Conservation (phyloP, 192 early-diverging fungal genomes). For the Backusella psychrophila region DNA sequence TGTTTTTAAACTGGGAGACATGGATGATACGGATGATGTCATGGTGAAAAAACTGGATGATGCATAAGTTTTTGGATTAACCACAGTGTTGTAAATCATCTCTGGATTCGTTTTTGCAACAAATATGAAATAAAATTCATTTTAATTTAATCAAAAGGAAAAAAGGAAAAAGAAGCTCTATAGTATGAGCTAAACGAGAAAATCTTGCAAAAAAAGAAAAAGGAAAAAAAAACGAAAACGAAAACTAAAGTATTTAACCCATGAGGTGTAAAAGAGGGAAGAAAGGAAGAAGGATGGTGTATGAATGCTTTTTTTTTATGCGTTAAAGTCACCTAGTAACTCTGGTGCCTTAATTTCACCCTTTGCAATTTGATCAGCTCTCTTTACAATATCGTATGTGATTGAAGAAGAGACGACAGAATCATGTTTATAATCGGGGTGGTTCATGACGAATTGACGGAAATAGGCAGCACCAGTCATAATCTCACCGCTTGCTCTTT, state of each 20-base stretch:
- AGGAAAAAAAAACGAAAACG: background rate
- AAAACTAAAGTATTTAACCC: too few species aligned
- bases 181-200: too few species aligned
- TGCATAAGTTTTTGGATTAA: background rate
- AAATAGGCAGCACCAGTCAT: slow-evolving; percentile 91
- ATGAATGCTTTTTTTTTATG: background rate
- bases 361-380: slow-evolving; percentile 52
- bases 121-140: too few species aligned
- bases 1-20: background rate
- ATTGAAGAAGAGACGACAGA: slow-evolving; percentile 83
- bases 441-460: slow-evolving; percentile 80
- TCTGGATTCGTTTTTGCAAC: too few species aligned
- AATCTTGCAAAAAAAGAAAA: background rate
- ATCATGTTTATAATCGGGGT: slow-evolving; percentile 88
- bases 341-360: slow-evolving; percentile 50
- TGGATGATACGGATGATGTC: background rate
- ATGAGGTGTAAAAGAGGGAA: too few species aligned
- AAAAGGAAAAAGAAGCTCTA: too few species aligned
- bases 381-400: slow-evolving; percentile 81
- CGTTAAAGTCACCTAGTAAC: slow-evolving; percentile 35
- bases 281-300: background rate
- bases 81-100: too few species aligned
- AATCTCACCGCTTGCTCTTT: slow-evolving; percentile 77
- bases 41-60: background rate
- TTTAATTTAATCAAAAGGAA: too few species aligned